A percentile compares a stretch with the other conserved stretches of the same genome.
These are phyloP conservation scores for Cyclospora cayetanensis DNA, from an alignment of 169 alveolate species.

Conservation along the genomic window DNA sequence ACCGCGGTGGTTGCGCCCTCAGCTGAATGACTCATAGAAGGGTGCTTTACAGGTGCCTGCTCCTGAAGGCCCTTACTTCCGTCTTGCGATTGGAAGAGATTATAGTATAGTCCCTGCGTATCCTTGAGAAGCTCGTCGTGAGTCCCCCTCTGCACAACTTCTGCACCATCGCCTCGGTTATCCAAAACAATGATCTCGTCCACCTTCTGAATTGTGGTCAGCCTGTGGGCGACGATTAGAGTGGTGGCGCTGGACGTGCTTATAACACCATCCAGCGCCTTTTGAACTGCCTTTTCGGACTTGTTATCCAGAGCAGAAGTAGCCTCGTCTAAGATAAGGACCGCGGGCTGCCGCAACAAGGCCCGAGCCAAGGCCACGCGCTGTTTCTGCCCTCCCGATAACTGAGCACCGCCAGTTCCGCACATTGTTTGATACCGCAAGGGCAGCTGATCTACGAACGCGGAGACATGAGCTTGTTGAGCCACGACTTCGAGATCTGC, in stretches of 20 bases:
- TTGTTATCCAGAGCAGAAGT: conserved; percentile 45
- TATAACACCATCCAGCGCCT: conserved; percentile 70
- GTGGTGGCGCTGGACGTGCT: conserved; percentile 77
- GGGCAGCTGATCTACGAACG: neutral
- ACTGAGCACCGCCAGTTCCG: neutral
- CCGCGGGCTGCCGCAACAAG: neutral
- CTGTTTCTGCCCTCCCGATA: conserved; percentile 45
- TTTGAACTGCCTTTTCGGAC: conserved; percentile 69
- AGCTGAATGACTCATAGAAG: neutral
- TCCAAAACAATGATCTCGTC: conserved; percentile 86
- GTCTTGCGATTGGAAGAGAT: neutral
- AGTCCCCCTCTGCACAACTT: conserved; percentile 79
- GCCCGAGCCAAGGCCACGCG: conserved; percentile 55
- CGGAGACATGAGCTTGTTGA: neutral
- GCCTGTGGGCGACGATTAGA: conserved; percentile 92
- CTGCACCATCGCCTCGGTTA: conserved; percentile 21
- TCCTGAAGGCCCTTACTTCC: neutral
- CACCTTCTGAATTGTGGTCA: conserved; percentile 86
- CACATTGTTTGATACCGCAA: neutral
- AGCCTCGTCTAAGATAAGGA: conserved; percentile 49
- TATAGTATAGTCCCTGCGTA: neutral
- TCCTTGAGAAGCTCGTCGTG: conserved; percentile 78
- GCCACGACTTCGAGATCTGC: neutral
- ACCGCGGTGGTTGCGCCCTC: neutral
- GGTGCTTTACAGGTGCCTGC: neutral